Percentiles rank a stretch among this genome's conserved stretches.
phyloP scores from a whole-genome alignment of 208 protist species.

The Wallacemonas collosoma region DNA sequence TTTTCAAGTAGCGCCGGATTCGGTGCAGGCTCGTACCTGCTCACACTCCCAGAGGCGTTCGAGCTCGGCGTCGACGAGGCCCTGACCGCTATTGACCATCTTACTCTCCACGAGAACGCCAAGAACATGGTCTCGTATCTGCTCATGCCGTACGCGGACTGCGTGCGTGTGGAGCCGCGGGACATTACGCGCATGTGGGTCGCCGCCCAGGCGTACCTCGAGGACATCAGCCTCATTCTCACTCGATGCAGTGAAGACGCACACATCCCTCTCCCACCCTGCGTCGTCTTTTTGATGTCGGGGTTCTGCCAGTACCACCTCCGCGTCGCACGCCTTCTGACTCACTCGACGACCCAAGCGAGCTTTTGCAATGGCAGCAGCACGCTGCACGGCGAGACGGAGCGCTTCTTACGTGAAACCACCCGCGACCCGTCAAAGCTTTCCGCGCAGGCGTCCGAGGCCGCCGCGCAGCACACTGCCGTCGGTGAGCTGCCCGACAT shows the following conservation, averaged over 20 bases:
- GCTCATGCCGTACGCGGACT: slow-evolving; percentile 62
- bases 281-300: slow-evolving; percentile 51
- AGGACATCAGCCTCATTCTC: slow-evolving; percentile 57
- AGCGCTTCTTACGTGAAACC: slow-evolving; percentile 70
- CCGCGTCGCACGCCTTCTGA: slow-evolving; percentile 32
- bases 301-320: slow-evolving; percentile 81
- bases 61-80: slow-evolving; percentile 21
- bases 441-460: slow-evolving; percentile 32
- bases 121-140: slow-evolving; percentile 40
- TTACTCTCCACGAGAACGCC: slow-evolving; percentile 18
- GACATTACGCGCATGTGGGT: slow-evolving; percentile 78
- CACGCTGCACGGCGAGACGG: slow-evolving; percentile 50
- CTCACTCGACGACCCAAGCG: slow-evolving; percentile 36
- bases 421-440: slow-evolving; percentile 59
- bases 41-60: slow-evolving; percentile 19
- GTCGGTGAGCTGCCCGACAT: background rate
- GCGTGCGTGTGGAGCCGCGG: slow-evolving; percentile 51
- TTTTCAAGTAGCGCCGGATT: slow-evolving; percentile 1
- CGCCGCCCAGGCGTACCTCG: slow-evolving; percentile 74
- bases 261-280: slow-evolving; percentile 53
- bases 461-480: background rate
- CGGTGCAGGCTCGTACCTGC: slow-evolving; percentile 14
- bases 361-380: slow-evolving; percentile 39
- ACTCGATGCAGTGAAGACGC: slow-evolving; percentile 43
- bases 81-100: slow-evolving; percentile 14